Evolutionary conservation across 257 asterid genomes (phyloP).

Genomic region (Nicotiana otophora): DNA sequence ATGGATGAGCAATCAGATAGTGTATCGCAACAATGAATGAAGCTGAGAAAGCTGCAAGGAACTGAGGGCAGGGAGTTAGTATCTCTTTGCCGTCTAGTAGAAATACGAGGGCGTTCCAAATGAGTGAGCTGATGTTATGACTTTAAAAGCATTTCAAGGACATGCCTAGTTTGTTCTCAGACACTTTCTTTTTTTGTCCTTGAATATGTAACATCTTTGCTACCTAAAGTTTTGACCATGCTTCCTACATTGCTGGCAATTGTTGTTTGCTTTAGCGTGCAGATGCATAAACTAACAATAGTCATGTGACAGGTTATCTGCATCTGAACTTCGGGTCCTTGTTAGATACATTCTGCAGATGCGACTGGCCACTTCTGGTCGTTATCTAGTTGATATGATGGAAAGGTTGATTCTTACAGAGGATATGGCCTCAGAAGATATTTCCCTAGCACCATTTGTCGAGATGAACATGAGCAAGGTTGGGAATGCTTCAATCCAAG

Average conservation of each 20-base stretch:
- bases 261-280: background rate
- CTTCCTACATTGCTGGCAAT: constrained; percentile 1
- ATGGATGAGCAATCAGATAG: background rate
- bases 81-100: background rate
- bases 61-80: background rate
- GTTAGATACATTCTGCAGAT: constrained; percentile 82
- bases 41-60: background rate
- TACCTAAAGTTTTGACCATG: background rate
- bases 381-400: constrained; percentile 85
- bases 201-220: background rate
- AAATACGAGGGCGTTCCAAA: background rate
- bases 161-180: background rate
- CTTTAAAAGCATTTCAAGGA: background rate
- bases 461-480: constrained; percentile 93
- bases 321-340: constrained; percentile 80
- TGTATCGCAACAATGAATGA: background rate
- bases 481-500: constrained; percentile 97
- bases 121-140: background rate
- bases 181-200: background rate
- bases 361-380: constrained; percentile 63
- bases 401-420: constrained; percentile 68
- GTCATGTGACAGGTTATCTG: constrained; percentile 64
- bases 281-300: constrained; percentile 3
- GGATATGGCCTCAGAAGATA: constrained; percentile 76
- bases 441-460: constrained; percentile 90